phyloP scores from a whole-genome alignment of 352 stramenopile species.

The Phytophthora nicotianae region DNA sequence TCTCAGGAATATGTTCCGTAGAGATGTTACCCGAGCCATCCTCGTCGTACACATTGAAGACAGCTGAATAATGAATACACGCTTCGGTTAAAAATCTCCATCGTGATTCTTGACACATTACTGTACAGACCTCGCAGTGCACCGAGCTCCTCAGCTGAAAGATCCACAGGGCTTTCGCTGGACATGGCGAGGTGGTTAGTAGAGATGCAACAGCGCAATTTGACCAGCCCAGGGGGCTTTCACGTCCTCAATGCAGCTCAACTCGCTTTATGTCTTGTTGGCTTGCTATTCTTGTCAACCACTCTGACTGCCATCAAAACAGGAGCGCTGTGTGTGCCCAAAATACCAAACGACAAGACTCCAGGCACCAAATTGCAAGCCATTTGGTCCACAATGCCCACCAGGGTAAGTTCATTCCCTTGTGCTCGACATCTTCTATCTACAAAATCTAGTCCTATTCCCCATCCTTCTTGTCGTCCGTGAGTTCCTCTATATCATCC shows the following conservation, averaged over 20 bases:
- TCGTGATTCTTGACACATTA: not conserved
- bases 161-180: slow-evolving; percentile 36
- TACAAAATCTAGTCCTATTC: slow-evolving; percentile 32
- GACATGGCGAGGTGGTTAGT: slow-evolving; percentile 26
- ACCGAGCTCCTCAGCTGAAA: slow-evolving; percentile 76
- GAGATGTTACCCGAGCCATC: slow-evolving; percentile 60
- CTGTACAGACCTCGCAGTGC: slow-evolving; percentile 60
- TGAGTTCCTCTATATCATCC: slow-evolving; percentile 19
- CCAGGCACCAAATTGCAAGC: slow-evolving; percentile 20
- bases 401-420: slow-evolving; percentile 23
- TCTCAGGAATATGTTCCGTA: slow-evolving; percentile 69
- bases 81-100: slow-evolving; percentile 1
- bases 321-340: not conserved
- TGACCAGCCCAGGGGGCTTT: not conserved
- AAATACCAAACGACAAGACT: slow-evolving; percentile 1
- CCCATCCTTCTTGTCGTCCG: not conserved
- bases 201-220: slow-evolving; percentile 5
- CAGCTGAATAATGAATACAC: slow-evolving; percentile 38
- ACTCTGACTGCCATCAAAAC: slow-evolving; percentile 11
- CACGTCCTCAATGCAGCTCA: slow-evolving; percentile 1
- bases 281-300: slow-evolving; percentile 32
- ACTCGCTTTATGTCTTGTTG: slow-evolving; percentile 15
- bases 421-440: slow-evolving; percentile 21
- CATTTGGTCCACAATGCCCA: slow-evolving; percentile 8
- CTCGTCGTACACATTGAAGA: slow-evolving; percentile 84